Conservation (phyloP, 208 protist genomes). For the Crithidia mellificae region DNA sequence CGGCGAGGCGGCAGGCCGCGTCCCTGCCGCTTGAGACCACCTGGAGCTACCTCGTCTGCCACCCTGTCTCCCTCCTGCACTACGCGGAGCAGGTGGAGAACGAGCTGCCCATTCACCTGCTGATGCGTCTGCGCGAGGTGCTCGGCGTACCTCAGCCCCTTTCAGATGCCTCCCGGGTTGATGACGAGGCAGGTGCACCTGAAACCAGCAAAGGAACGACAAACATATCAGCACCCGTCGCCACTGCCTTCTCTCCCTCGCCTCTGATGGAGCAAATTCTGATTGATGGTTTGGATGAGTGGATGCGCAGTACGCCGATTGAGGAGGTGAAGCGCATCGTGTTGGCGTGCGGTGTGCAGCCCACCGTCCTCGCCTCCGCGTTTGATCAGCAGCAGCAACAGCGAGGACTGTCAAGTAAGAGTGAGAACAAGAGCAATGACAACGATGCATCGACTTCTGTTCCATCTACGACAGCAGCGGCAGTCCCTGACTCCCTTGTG, state of each 20-base stretch:
- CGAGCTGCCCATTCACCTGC: conserved; percentile 48
- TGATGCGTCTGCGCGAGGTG: conserved; percentile 46
- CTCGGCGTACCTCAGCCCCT: no score
- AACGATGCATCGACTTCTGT: no score
- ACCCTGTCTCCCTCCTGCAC: conserved; percentile 49
- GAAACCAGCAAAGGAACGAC: background rate
- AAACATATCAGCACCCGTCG: background rate
- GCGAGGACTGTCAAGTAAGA: background rate
- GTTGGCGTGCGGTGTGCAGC: conserved; percentile 72
- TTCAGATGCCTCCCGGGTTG: no score
- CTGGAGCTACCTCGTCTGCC: conserved; percentile 34
- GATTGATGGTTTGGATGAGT: conserved; percentile 78
- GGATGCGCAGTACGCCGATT: conserved; percentile 40
- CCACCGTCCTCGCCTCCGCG: conserved; percentile 47
- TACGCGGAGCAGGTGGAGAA: conserved; percentile 48
- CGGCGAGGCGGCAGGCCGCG: background rate
- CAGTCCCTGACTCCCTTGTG: conserved; percentile 41
- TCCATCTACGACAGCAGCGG: no score
- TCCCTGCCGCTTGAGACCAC: conserved; percentile 18
- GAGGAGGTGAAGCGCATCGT: conserved; percentile 60
- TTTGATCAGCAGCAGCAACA: conserved; percentile 27
- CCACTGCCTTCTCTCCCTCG: conserved; percentile 10
- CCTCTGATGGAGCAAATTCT: conserved; percentile 76
- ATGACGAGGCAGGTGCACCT: background rate
- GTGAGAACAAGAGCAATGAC: no score